Evolutionary conservation across 345 rosid species (phyloP).

Genomic region (Pistacia integerrima): DNA sequence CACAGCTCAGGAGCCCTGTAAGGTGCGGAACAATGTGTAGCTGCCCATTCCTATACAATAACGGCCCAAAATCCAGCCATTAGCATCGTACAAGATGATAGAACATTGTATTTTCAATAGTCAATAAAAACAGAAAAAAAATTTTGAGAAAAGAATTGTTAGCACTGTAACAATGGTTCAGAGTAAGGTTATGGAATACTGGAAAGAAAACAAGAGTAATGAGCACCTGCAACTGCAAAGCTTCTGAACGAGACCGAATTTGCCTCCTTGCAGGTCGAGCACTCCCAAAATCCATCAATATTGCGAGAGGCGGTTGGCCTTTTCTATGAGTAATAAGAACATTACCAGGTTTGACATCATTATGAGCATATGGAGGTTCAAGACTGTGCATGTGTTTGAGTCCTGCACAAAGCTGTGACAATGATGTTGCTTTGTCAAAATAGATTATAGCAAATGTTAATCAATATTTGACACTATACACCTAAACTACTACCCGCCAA

Average conservation of each 20-base stretch:
- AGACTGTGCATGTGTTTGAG: slow-evolving; percentile 91
- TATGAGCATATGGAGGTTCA: slow-evolving; percentile 97
- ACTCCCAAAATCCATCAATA: slow-evolving; percentile 98
- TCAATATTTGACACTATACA: background rate
- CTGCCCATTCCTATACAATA: slow-evolving; percentile 83
- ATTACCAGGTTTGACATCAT: slow-evolving; percentile 99
- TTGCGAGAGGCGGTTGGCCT: slow-evolving; percentile 81
- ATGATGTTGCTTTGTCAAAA: slow-evolving; percentile 24
- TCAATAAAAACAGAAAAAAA: slow-evolving; percentile 1
- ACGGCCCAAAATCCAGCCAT: slow-evolving; percentile 13
- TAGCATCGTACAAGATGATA: background rate
- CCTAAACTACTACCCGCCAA: background rate
- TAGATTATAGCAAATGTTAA: slow-evolving; percentile 2
- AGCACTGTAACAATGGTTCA: background rate
- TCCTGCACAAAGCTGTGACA: slow-evolving; percentile 90
- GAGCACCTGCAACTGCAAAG: slow-evolving; percentile 86
- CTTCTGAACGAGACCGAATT: slow-evolving; percentile 90
- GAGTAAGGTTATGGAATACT: background rate
- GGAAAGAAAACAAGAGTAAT: slow-evolving; percentile 12
- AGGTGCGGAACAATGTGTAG: slow-evolving; percentile 97
- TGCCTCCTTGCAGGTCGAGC: slow-evolving; percentile 84
- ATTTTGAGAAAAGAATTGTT: background rate
- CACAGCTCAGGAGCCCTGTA: slow-evolving; percentile 98
- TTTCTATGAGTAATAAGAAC: slow-evolving; percentile 74
- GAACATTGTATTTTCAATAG: background rate